Conservation (phyloP, 768 basidiomycete genomes). For the Phaeotremella skinneri region DNA sequence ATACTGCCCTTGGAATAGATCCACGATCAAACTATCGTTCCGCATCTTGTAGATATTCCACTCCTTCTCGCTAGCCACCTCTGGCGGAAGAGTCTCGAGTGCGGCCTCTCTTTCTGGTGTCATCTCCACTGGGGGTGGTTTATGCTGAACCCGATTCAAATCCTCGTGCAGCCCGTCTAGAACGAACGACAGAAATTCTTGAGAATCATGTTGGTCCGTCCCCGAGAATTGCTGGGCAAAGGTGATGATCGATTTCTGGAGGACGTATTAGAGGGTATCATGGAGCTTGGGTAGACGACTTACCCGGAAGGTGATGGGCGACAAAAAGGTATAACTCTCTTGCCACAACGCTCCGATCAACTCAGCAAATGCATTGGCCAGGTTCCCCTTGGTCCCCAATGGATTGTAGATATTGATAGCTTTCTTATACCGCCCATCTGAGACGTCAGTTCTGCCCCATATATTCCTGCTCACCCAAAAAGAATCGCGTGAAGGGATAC, state of each 20-base stretch:
- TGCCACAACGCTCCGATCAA: slow-evolving; percentile 85
- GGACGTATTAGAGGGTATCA: slow-evolving; percentile 35
- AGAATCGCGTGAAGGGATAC: slow-evolving; percentile 87
- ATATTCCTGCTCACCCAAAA: slow-evolving; percentile 63
- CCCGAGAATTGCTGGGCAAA: slow-evolving; percentile 74
- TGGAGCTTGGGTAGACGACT: slow-evolving; percentile 36
- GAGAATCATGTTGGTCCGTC: slow-evolving; percentile 91
- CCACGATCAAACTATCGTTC: slow-evolving; percentile 91
- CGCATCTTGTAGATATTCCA: slow-evolving; percentile 86
- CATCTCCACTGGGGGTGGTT: slow-evolving; percentile 61
- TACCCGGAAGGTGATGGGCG: slow-evolving; percentile 81
- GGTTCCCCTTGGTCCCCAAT: slow-evolving; percentile 78
- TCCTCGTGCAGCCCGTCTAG: slow-evolving; percentile 90
- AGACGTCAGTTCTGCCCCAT: slow-evolving; percentile 1
- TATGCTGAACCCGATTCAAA: slow-evolving; percentile 75
- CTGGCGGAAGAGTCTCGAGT: slow-evolving; percentile 77
- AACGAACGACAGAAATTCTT: slow-evolving; percentile 92
- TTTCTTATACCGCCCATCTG: slow-evolving; percentile 52
- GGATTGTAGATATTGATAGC: slow-evolving; percentile 76
- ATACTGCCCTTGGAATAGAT: slow-evolving; percentile 97
- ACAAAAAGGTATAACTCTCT: slow-evolving; percentile 75
- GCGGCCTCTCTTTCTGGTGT: slow-evolving; percentile 82
- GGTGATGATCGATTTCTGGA: slow-evolving; percentile 61
- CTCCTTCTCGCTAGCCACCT: slow-evolving; percentile 86
- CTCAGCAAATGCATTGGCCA: slow-evolving; percentile 77